Evolutionary conservation across 2,329 filamentous ascomycete species (phyloP).

Genomic region (Mycosphaerella arachidis): DNA sequence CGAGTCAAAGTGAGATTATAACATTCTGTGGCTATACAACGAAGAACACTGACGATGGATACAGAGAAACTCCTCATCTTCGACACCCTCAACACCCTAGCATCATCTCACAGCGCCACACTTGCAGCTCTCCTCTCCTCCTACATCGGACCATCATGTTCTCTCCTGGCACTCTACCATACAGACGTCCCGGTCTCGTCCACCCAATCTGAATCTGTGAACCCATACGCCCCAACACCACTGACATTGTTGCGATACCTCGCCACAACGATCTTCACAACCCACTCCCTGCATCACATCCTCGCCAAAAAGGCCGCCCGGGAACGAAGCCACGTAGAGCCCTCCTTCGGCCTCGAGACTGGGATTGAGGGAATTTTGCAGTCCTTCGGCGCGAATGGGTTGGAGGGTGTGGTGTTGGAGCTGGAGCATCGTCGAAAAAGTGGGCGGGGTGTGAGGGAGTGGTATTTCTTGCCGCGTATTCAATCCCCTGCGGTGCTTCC

Average conservation of each 20-base stretch:
- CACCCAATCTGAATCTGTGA: constrained; percentile 26
- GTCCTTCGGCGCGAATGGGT: constrained; percentile 55
- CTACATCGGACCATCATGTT: constrained; percentile 61
- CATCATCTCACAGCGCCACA: constrained; percentile 50
- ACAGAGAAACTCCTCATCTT: constrained; percentile 70
- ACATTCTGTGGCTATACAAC: neutral
- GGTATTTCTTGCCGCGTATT: constrained; percentile 51
- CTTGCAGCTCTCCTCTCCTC: constrained; percentile 67
- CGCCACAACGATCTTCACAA: constrained; percentile 77
- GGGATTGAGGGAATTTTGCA: constrained; percentile 73
- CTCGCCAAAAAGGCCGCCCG: constrained; percentile 69
- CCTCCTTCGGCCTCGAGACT: constrained; percentile 73
- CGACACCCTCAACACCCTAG: constrained; percentile 71
- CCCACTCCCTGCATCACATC: constrained; percentile 69
- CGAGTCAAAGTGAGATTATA: constrained; percentile 17
- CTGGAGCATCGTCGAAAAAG: constrained; percentile 84
- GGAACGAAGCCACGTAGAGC: constrained; percentile 69
- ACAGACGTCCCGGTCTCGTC: constrained; percentile 62
- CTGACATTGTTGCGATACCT: constrained; percentile 73
- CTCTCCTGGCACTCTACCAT: constrained; percentile 78
- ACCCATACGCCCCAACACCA: constrained; percentile 60
- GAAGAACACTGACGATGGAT: neutral
- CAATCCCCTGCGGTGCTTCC: constrained; percentile 20
- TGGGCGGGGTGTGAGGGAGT: constrained; percentile 71
- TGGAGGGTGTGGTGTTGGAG: constrained; percentile 64